Conservation (phyloP, 257 asterid species). For the Solanum rostratum region DNA sequence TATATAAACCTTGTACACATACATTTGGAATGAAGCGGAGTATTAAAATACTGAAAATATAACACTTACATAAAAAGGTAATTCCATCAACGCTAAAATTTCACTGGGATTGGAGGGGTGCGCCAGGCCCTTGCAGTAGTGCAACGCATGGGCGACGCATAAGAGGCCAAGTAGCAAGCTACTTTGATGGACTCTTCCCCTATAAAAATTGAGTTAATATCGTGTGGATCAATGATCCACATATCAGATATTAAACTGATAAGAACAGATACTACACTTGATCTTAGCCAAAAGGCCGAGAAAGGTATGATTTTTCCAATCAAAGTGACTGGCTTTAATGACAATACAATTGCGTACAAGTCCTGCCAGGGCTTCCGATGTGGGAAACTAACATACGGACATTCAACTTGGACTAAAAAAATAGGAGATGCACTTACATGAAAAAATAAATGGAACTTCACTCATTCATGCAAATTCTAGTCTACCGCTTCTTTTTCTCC, state of each 20-base stretch:
- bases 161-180: background rate
- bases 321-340: background rate
- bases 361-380: background rate
- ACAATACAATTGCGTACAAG: background rate
- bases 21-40: too few relatives aligned
- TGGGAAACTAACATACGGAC: too few relatives aligned
- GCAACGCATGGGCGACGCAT: background rate
- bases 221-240: background rate
- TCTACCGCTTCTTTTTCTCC: too few relatives aligned
- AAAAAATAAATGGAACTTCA: too few relatives aligned
- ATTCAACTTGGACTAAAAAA: too few relatives aligned
- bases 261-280: background rate
- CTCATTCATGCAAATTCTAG: too few relatives aligned
- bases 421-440: too few relatives aligned
- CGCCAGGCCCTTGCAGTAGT: background rate
- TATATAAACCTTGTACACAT: too few relatives aligned
- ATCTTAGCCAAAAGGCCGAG: constrained; percentile 34
- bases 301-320: background rate
- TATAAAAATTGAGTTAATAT: background rate
- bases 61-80: too few relatives aligned
- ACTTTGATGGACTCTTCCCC: background rate
- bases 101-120: background rate
- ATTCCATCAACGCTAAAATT: background rate
- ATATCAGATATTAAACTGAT: background rate
- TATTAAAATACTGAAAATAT: too few relatives aligned